These are phyloP conservation scores for Amaranthus tricolor DNA, from an alignment of 179 eudicot species.

Conservation along the genomic window DNA sequence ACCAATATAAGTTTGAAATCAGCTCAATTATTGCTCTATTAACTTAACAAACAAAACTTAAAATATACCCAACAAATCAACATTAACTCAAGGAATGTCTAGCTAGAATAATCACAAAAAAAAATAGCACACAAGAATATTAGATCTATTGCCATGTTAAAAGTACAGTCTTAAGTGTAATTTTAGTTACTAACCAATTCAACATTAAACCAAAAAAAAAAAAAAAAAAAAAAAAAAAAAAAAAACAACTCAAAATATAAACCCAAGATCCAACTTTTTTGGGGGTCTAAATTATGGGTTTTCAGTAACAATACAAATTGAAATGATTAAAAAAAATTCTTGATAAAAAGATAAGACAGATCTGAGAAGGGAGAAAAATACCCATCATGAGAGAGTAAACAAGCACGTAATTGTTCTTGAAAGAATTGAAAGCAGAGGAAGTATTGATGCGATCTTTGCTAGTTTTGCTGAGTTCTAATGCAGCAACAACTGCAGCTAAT, in stretches of 20 bases:
- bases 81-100: conserved; percentile 1
- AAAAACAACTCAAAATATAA: background rate
- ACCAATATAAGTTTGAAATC: conserved; percentile 14
- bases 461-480: conserved; percentile 67
- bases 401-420: conserved; percentile 74
- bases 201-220: background rate
- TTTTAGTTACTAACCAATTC: background rate
- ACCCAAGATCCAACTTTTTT: conserved; percentile 7
- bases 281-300: too few relatives aligned
- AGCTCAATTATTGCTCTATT: background rate
- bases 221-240: background rate
- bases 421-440: conserved; percentile 58
- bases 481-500: conserved; percentile 58
- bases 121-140: background rate
- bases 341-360: background rate
- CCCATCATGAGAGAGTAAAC: conserved; percentile 98
- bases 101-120: background rate
- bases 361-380: conserved; percentile 22
- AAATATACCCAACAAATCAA: background rate
- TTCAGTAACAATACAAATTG: background rate
- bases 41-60: background rate
- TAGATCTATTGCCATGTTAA: background rate
- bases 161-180: background rate
- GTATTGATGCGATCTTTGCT: conserved; percentile 76
- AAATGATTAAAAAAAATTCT: background rate